Evolutionary conservation across 2,329 filamentous ascomycete species (phyloP), one percentile per base, ranked within the genome.

Genomic region (Diaporthe sp.): DNA sequence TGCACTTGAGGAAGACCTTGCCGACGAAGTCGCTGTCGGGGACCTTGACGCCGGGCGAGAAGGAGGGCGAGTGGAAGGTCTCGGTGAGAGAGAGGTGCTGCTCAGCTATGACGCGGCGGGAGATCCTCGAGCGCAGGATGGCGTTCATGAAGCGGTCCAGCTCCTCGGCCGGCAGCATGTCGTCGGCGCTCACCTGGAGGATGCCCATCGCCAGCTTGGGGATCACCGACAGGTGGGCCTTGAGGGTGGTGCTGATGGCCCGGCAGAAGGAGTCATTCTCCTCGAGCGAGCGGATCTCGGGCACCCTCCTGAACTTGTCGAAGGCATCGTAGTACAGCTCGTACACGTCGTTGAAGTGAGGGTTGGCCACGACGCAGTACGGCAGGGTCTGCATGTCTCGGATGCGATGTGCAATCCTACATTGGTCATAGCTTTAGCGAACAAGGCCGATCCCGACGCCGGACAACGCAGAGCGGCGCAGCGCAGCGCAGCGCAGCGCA

Each of bases 261-360:
- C 94, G 90, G 87, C 97, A 99, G 80, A 98, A 93, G 58, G 85
- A 87, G 79, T 98, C 95, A 83, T 99, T 99, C 80, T 98, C 96
- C 44, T 98, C 94, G 49, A 98, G 86, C 0, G 92, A 94, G 80
- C 93, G 93, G 79, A 99, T 92, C 82, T 98, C 95, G 70, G 93
- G 92, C 55, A 98, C 88, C 79, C 94, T 93, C 65, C 97, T 94
- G 78, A 98, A 94, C 72, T 89, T 92, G 83, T 99, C 97, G 80
- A 99, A 99, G n/a, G 97, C 96, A 79, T 93, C 92, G 85, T 98
- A 98, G 87, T 99, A 99, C 9, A 98, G 90, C 83, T 98, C 95
- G 85, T 99, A 99, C 46, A 98, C 97, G 79, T 97, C 93, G 82
- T 94, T 95, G 77, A 99, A 94, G 84, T 99, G 95, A 9, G 92